Conservation (phyloP, 2,329 filamentous ascomycete genomes). For the Alternaria triticina region DNA sequence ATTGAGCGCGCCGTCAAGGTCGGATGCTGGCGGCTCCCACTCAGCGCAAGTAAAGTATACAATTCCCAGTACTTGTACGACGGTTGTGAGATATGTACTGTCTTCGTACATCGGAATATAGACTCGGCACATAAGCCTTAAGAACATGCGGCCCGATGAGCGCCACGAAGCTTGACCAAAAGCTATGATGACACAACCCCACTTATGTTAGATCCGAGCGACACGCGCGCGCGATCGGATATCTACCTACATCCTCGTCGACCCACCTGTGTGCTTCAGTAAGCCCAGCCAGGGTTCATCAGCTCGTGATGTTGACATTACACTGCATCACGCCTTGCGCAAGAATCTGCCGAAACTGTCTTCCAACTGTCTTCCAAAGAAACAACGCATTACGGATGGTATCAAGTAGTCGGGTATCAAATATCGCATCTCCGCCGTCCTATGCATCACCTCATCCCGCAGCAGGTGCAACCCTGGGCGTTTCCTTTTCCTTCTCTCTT, state of each 20-base stretch:
- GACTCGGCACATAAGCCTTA: not conserved
- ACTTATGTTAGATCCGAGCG: not conserved
- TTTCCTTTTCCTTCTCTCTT: slow-evolving; percentile 39
- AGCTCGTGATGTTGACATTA: not conserved
- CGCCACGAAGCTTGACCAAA: not conserved
- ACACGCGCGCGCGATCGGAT: not conserved
- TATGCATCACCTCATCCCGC: not conserved
- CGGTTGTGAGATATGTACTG: not conserved
- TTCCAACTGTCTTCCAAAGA: not conserved
- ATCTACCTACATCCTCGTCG: not conserved
- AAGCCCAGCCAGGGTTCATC: too few species aligned
- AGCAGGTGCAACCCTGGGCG: slow-evolving; percentile 13
- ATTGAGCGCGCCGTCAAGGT: not conserved
- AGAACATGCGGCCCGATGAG: not conserved
- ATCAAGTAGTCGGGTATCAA: slow-evolving; percentile 9
- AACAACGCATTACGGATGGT: not conserved
- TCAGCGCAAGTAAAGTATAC: not conserved
- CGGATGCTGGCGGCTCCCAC: not conserved
- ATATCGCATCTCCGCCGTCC: not conserved
- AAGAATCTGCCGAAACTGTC: not conserved
- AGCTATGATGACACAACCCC: not conserved
- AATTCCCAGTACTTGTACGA: not conserved
- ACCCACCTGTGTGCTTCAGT: not conserved
- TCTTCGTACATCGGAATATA: not conserved
- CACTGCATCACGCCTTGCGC: not conserved